Evolutionary conservation across 139 green algal species (phyloP).

Genomic region (Chlamydomonas sp.): DNA sequence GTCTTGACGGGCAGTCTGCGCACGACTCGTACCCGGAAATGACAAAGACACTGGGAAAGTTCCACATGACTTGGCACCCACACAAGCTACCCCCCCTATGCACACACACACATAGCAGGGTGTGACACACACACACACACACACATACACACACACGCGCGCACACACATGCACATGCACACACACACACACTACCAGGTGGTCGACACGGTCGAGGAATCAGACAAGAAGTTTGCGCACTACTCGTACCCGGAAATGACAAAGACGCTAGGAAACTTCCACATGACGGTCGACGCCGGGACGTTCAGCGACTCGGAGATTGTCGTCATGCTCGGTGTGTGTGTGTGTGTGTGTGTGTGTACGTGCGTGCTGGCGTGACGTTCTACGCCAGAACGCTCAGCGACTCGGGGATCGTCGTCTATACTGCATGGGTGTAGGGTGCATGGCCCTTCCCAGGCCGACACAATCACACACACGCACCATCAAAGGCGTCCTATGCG

Average conservation of each 20-base stretch:
- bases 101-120: too few species aligned
- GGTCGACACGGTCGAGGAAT: slow-evolving; percentile 54
- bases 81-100: neutral
- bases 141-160: neutral
- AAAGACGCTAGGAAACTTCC: slow-evolving; percentile 83
- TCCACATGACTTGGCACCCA: slow-evolving; percentile 29
- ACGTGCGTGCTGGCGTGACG: too few species aligned
- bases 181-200: slow-evolving; percentile 17
- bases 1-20: slow-evolving; percentile 71
- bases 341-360: too few species aligned
- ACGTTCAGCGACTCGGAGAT: slow-evolving; percentile 94
- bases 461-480: too few species aligned
- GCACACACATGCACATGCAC: too few species aligned
- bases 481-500: too few species aligned
- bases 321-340: slow-evolving; percentile 95
- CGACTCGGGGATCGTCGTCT: too few species aligned
- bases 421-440: too few species aligned
- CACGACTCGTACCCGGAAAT: slow-evolving; percentile 89
- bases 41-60: slow-evolving; percentile 83
- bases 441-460: too few species aligned
- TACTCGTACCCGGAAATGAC: slow-evolving; percentile 91
- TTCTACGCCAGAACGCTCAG: too few species aligned
- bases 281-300: slow-evolving; percentile 67
- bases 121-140: neutral
- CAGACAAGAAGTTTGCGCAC: slow-evolving; percentile 72